A percentile compares a stretch with the other conserved stretches of the same genome.
Evolutionary conservation across 495 filamentous ascomycete genomes (phyloP).

Genomic region (Neurospora pannonica): DNA sequence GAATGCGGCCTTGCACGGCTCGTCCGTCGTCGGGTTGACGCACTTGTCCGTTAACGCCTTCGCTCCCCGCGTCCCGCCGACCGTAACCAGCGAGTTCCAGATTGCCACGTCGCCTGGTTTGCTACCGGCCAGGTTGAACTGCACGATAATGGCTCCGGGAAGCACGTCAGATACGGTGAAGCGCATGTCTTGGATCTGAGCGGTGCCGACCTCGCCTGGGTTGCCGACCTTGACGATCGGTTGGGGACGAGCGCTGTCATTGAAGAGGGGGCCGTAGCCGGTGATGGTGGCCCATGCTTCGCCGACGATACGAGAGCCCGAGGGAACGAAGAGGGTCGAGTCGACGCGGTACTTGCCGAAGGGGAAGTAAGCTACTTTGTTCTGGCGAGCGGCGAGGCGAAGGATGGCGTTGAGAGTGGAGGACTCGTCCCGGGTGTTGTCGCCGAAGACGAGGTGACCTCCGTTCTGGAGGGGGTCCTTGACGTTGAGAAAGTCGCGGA

Average conservation of each 20-base stretch:
- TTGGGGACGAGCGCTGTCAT: constrained; percentile 38
- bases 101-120: constrained; percentile 48
- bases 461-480: constrained; percentile 35
- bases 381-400: constrained; percentile 19
- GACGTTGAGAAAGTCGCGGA: constrained; percentile 33
- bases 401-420: constrained; percentile 31
- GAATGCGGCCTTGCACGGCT: constrained; percentile 55
- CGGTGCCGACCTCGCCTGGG: constrained; percentile 44
- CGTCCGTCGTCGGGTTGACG: constrained; percentile 30
- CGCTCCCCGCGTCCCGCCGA: constrained; percentile 49
- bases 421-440: constrained; percentile 29
- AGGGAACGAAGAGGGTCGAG: constrained; percentile 41
- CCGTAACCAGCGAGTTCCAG: constrained; percentile 51
- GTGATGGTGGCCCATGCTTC: constrained; percentile 42
- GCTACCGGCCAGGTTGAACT: constrained; percentile 50
- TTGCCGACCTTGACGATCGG: constrained; percentile 52
- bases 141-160: constrained; percentile 39
- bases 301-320: constrained; percentile 43
- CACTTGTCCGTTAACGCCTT: constrained; percentile 28
- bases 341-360: constrained; percentile 41
- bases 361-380: constrained; percentile 38
- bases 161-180: constrained; percentile 37
- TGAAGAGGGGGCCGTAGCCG: constrained; percentile 41
- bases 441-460: constrained; percentile 26
- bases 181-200: constrained; percentile 50